Evolutionary conservation across 306 rosid species (phyloP), one percentile per base, ranked within the genome.

Genomic region (Prunus campanulata): DNA sequence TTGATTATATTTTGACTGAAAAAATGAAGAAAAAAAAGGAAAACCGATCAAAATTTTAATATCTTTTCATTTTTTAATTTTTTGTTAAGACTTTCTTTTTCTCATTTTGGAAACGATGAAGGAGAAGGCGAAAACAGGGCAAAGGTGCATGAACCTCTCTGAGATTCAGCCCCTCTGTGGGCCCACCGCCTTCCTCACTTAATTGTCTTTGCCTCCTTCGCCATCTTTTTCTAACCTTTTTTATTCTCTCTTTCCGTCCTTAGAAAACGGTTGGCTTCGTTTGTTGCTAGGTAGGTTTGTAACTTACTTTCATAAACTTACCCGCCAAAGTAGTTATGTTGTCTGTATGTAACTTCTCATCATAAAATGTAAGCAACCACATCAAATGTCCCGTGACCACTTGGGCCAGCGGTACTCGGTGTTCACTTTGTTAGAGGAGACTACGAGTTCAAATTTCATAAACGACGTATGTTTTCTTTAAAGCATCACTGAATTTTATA

Each of bases 141-240:
- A 42, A 52, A 84, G 87, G 77, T 86, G 86, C 90, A 81, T 86
- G 88, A 79, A 84, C 86, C 79, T 61, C 46, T 70, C 55, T 50
- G 49, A 8, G 8, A 44, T 35, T 73, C 44, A 20, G 39, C 68
- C 42, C 71, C 70, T 3, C 9, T 1, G 59, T 71, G 83, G 90
- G 87, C 39, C 84, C 70, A 24, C 65, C 71, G 25, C 10, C 22
- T 35, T 25, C 44, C 15, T 30, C 6, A 71, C 18, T 32, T 54
- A 42, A 51, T 52, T n/a, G 7, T 6, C 3, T 10, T 42, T 44
- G 19, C 10, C 32, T 60, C 13, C 10, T 11, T 60, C 6, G 12
- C 29, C 27, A 18, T 57, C 16, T 49, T 8, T 47, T 48, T 24
- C 11, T 47, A 16, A 15, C 2, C 46, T 15, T 6, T 60, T 60